Conservation (phyloP, 371 early-diverging fungal genomes). For the Rhizopus delemar region DNA sequence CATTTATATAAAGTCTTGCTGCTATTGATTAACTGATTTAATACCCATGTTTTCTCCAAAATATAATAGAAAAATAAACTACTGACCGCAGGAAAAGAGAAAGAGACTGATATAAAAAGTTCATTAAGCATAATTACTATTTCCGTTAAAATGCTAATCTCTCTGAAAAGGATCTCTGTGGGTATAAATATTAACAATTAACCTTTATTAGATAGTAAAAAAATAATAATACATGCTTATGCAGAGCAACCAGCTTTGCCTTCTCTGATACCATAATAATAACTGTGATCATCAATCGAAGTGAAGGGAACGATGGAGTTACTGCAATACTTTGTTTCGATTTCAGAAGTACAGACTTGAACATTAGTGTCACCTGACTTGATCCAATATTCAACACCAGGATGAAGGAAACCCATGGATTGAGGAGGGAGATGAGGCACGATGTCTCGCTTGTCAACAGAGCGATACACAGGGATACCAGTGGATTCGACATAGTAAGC, state of each 20-base stretch:
- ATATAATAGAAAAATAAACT: too few species aligned
- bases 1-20: too few species aligned
- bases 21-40: too few species aligned
- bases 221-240: background rate
- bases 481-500: slow-evolving; percentile 29
- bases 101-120: too few species aligned
- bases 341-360: slow-evolving; percentile 20
- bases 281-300: slow-evolving; percentile 7
- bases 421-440: slow-evolving; percentile 26
- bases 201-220: background rate
- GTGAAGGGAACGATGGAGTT: slow-evolving; percentile 25
- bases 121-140: too few species aligned
- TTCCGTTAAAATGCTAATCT: too few species aligned
- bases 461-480: slow-evolving; percentile 15
- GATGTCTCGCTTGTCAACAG: slow-evolving; percentile 21
- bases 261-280: background rate
- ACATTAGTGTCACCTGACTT: slow-evolving; percentile 2
- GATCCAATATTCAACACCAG: slow-evolving; percentile 28
- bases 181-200: background rate
- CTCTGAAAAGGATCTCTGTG: background rate
- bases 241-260: background rate
- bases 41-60: too few species aligned
- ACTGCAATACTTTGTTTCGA: slow-evolving; percentile 19
- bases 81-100: too few species aligned
- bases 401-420: slow-evolving; percentile 21